Base-by-base conservation (phyloP, 768 basidiomycete genomes). In the Mycena leptocephala region DNA sequence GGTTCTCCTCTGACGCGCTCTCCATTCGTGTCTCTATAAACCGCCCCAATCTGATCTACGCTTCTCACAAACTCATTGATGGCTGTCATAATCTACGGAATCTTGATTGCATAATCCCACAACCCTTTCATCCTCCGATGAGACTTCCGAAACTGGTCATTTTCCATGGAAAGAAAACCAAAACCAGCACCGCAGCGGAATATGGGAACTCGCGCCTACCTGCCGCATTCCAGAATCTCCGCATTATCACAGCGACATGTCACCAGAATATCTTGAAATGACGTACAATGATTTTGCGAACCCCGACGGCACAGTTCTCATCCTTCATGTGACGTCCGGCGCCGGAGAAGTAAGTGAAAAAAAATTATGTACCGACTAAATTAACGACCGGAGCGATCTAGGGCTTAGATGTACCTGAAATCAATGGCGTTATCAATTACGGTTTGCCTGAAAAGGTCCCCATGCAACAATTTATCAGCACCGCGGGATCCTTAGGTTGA, bases 241-340 rank as follows among this genome's bases (percentile, higher is more conserved):
- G n/a, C 81, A 84, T 26, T 85, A 85, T 51, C 79, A 70, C n/a
- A n/a, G n/a, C n/a, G n/a, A n/a, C 7, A 84, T 85, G 84, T 84
- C 83, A 0, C 59, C 72, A 3, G 63, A 76, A 14, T 85, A 84
- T 55, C 76, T 85, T 0, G 30, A 82, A 26, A 18, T 75, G 3
- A 78, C 72, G 0, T 83, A 82, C 32, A 13, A 75, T 5, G 73
- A 69, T 32, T 69, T 56, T 28, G 53, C 67, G 0, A 20, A 30
- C 32, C 26, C 53, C 6, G 67, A 69, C 2, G 67, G 55, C n/a
- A 28, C 20, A 1, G 37, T 37, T 18, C 28, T 59, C 39, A 69
- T 69, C 5, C 18, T 69, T 6, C 28, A 46, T 26, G 53, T 56
- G 2, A 69, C 68, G 6, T n/a, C 68, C 1, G 68, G 68, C 0